Percentiles rank a stretch among this genome's conserved stretches.
Evolutionary conservation across 768 basidiomycete species (phyloP).

Genomic region (Gloeostereum incarnatum): DNA sequence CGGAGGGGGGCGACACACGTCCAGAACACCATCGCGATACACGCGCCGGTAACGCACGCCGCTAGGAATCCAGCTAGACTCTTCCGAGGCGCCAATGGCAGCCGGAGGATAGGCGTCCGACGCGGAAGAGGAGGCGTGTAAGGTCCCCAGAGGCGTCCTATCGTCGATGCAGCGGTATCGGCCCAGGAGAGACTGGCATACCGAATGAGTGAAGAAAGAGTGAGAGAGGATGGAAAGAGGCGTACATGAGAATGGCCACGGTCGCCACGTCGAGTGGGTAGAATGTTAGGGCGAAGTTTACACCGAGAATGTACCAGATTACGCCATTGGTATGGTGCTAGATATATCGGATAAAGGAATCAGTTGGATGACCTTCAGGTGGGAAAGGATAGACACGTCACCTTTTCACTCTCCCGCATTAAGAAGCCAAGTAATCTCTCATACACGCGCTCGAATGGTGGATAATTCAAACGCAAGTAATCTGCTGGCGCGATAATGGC

Average conservation of each 20-base stretch:
- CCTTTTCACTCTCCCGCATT: constrained; percentile 87
- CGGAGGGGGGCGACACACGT: constrained; percentile 43
- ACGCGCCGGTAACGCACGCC: constrained; percentile 62
- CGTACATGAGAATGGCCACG: constrained; percentile 49
- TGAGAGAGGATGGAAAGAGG: constrained; percentile 1
- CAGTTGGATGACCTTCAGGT: background rate
- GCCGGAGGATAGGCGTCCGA: constrained; percentile 22
- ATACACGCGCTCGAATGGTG: constrained; percentile 58
- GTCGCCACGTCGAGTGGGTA: constrained; percentile 85
- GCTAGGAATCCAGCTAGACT: constrained; percentile 80
- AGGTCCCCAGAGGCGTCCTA: constrained; percentile 80
- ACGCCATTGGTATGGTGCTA: constrained; percentile 77
- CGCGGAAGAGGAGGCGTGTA: constrained; percentile 54
- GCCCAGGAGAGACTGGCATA: constrained; percentile 81
- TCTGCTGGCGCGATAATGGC: constrained; percentile 68
- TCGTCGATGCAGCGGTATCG: constrained; percentile 87
- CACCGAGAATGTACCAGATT: constrained; percentile 86
- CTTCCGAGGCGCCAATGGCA: constrained; percentile 77
- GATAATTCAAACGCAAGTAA: constrained; percentile 58
- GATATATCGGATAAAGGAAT: background rate
- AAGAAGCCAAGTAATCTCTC: constrained; percentile 69
- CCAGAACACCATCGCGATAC: constrained; percentile 68
- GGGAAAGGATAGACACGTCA: constrained; percentile 16
- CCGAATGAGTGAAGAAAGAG: constrained; percentile 3
- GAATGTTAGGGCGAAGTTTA: constrained; percentile 60